phyloP scores from a whole-genome alignment of 2,329 filamentous ascomycete genomes.

The Exserohilum turcica region DNA sequence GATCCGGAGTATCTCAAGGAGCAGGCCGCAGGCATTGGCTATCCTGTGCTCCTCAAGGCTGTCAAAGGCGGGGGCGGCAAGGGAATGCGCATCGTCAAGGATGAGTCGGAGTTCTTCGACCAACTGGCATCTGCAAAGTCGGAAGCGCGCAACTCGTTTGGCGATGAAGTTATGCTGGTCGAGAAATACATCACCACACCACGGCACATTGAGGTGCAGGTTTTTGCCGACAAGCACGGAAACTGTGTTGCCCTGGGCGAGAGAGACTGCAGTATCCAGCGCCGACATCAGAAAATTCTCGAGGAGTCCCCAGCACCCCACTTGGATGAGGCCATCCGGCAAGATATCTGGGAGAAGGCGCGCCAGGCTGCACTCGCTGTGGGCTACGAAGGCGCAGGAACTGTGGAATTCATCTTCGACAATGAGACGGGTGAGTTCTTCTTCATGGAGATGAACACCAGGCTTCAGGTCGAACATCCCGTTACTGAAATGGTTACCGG shows the following conservation, averaged over 20 bases:
- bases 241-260: constrained; percentile 69
- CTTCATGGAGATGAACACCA: constrained; percentile 77
- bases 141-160: constrained; percentile 67
- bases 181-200: constrained; percentile 72
- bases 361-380: constrained; percentile 67
- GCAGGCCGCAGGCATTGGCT: constrained; percentile 74
- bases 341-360: constrained; percentile 69
- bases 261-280: constrained; percentile 69
- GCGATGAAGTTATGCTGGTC: constrained; percentile 69
- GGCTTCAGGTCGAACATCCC: constrained; percentile 94
- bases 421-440: constrained; percentile 69
- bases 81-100: constrained; percentile 68
- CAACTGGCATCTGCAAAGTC: constrained; percentile 68
- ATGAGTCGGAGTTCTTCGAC: constrained; percentile 62
- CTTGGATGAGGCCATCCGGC: constrained; percentile 62
- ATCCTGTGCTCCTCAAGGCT: constrained; percentile 68
- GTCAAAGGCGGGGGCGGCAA: constrained; percentile 71
- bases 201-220: constrained; percentile 69
- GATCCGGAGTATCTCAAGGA: constrained; percentile 64
- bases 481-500: constrained; percentile 83
- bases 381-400: constrained; percentile 68
- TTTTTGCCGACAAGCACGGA: constrained; percentile 69
- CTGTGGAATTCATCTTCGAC: constrained; percentile 72
- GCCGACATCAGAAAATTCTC: constrained; percentile 69
- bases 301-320: constrained; percentile 70